Conservation (phyloP, 495 filamentous ascomycete genomes). For the Aspergillus carlsbadensis region DNA sequence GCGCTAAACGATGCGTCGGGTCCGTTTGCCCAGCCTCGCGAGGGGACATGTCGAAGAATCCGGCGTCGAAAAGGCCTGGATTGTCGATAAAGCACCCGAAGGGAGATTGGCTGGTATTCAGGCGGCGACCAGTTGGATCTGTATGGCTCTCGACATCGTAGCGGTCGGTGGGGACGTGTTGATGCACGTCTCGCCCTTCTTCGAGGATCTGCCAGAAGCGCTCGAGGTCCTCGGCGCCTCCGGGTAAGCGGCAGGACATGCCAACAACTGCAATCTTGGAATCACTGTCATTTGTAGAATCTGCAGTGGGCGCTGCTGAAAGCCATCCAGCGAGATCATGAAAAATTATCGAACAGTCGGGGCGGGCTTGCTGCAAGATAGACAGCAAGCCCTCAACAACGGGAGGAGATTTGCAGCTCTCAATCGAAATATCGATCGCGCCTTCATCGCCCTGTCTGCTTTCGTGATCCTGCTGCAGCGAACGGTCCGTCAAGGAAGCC, state of each 20-base stretch:
- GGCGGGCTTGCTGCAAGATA: no score
- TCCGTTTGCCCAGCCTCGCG: neutral
- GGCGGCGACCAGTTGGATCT: slow-evolving; percentile 72
- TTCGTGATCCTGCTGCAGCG: no score
- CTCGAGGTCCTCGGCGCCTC: slow-evolving; percentile 59
- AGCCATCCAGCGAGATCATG: no score
- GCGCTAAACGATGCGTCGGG: neutral
- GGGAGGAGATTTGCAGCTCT: no score
- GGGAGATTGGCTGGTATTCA: slow-evolving; percentile 76
- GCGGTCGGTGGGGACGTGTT: slow-evolving; percentile 61
- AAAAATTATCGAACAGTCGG: no score
- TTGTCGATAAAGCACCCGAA: slow-evolving; percentile 87
- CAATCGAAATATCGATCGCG: no score
- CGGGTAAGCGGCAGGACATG: slow-evolving; percentile 72
- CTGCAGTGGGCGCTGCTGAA: no score
- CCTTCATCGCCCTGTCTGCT: no score
- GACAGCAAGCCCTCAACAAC: no score
- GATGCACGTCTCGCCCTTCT: slow-evolving; percentile 58
- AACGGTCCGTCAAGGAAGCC: no score
- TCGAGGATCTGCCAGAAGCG: slow-evolving; percentile 72
- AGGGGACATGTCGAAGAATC: slow-evolving; percentile 78
- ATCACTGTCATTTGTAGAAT: no score
- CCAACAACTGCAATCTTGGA: slow-evolving; percentile 69
- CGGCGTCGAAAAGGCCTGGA: slow-evolving; percentile 77
- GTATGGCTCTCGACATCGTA: slow-evolving; percentile 76